These are phyloP conservation scores for button mushroom (Agaricus bisporus) DNA, from an alignment of 768 basidiomycete species.

Conservation along the genomic window DNA sequence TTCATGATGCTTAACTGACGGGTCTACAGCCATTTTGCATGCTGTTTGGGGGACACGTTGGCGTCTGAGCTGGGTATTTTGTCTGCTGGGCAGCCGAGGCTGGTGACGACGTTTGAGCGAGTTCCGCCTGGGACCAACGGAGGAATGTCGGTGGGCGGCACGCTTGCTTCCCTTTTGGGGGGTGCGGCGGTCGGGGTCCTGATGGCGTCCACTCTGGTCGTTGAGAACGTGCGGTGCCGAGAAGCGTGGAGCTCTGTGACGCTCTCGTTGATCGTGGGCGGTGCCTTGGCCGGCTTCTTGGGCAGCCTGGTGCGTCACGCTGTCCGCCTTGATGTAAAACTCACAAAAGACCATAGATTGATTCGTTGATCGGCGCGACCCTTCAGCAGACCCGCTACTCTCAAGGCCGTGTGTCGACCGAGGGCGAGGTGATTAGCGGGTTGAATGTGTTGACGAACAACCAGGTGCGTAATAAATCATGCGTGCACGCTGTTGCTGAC, in stretches of 20 bases:
- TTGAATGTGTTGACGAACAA: conserved; percentile 75
- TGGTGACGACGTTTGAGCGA: conserved; percentile 47
- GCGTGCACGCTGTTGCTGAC: background rate
- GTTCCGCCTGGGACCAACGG: conserved; percentile 95
- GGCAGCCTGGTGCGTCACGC: conserved; percentile 72
- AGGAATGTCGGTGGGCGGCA: conserved; percentile 72
- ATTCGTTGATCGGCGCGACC: conserved; percentile 85
- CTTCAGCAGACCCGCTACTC: conserved; percentile 79
- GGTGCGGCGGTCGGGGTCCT: conserved; percentile 66
- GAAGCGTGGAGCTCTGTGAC: conserved; percentile 30
- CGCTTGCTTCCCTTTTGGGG: conserved; percentile 64
- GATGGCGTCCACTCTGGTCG: conserved; percentile 50
- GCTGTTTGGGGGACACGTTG: conserved; percentile 87
- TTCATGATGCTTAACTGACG: background rate
- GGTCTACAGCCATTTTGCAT: conserved; percentile 68
- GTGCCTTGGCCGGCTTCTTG: conserved; percentile 60
- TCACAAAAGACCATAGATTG: conserved; percentile 44
- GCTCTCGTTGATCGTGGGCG: conserved; percentile 47
- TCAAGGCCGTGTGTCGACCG: conserved; percentile 39
- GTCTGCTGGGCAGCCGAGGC: no score
- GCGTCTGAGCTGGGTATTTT: conserved; percentile 95
- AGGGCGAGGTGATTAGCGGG: conserved; percentile 45
- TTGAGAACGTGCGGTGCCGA: conserved; percentile 67
- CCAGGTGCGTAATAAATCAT: no score
- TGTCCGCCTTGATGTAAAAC: no score